Conservation (phyloP, 331 rosid genomes). For the Malus hybrid region DNA sequence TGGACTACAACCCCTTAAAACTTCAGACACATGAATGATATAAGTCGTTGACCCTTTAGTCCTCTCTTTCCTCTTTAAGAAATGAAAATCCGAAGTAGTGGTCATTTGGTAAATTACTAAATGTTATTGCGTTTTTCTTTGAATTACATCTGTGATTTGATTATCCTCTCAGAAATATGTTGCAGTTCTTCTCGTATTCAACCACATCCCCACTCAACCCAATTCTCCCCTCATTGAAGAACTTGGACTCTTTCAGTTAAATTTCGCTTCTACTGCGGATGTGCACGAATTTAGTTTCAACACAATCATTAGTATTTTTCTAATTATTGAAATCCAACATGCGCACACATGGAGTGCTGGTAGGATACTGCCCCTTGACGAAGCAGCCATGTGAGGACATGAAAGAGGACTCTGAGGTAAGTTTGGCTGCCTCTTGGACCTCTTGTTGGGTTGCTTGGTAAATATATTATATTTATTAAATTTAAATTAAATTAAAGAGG, state of each 20-base stretch:
- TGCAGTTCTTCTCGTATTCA: no score
- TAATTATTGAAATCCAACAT: neutral
- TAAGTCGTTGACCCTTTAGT: neutral
- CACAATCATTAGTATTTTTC: neutral
- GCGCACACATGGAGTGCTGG: neutral
- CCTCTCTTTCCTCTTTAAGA: neutral
- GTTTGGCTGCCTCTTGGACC: neutral
- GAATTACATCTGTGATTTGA: no score
- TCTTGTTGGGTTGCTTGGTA: neutral
- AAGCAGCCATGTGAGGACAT: neutral
- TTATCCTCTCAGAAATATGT: no score
- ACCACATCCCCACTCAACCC: no score
- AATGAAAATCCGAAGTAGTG: neutral
- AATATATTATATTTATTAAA: neutral
- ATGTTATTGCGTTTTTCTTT: no score
- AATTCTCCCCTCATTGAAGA: no score
- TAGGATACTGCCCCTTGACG: neutral
- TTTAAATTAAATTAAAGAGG: no score
- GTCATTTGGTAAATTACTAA: neutral
- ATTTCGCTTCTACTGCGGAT: fast-evolving
- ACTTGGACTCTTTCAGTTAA: no score
- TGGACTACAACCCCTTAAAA: neutral
- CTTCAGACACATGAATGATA: neutral
- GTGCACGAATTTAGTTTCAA: no score
- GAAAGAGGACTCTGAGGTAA: neutral